Evolutionary conservation across 306 rosid genomes (phyloP).

Genomic region (Casuarina glauca): DNA sequence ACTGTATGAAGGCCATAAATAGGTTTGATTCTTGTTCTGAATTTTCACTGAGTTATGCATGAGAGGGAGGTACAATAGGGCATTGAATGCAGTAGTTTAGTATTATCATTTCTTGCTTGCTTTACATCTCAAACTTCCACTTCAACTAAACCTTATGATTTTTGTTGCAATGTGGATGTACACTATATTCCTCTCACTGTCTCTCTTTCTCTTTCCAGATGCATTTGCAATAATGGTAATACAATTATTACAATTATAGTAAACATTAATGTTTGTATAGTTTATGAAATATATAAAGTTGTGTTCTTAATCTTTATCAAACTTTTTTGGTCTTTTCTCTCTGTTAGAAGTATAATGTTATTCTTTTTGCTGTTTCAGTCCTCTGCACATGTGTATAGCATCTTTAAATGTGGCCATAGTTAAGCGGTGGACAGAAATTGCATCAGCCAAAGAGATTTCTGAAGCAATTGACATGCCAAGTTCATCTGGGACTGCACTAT

Average conservation of each 20-base stretch:
- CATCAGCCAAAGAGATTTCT: slow-evolving; percentile 70
- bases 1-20: background rate
- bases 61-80: background rate
- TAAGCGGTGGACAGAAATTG: slow-evolving; percentile 90
- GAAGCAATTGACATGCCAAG: slow-evolving; percentile 78
- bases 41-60: background rate
- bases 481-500: slow-evolving; percentile 87
- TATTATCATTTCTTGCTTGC: background rate
- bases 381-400: slow-evolving; percentile 89
- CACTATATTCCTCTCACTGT: background rate
- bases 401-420: slow-evolving; percentile 92
- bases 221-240: background rate
- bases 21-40: background rate
- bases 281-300: background rate
- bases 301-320: background rate
- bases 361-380: slow-evolving; percentile 49
- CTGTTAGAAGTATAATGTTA: background rate
- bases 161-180: background rate
- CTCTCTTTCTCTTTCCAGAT: background rate
- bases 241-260: background rate
- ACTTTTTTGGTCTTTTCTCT: background rate
- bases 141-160: background rate
- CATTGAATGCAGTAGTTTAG: background rate
- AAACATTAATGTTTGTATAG: background rate
- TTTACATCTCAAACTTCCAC: background rate